Evolutionary conservation across 345 rosid species (phyloP), one percentile per base, ranked within the genome.

Genomic region (Hibiscus mutabilis): DNA sequence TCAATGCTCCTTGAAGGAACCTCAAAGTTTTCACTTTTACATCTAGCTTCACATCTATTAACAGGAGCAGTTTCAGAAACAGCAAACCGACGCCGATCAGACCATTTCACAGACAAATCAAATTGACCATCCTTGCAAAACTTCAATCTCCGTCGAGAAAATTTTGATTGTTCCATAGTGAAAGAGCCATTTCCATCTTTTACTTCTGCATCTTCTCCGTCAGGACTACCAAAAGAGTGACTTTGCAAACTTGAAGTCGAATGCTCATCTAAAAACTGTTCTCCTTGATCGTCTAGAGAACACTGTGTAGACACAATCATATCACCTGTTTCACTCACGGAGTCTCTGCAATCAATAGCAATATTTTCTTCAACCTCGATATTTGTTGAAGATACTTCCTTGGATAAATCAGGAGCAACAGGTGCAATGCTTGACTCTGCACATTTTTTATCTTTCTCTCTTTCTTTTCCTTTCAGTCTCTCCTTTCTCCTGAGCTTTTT

Each of bases 401-500:
- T 78, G 12, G 72, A 64, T 60, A 52, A 75, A 71, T 79, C 80
- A 56, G 70, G 61, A 72, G 61, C 70, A 52, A 57, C 60, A 24
- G 79, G 47, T 67, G 64, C 71, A 58, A 74, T 74, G 51, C 75
- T 80, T 33, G 74, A 72, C 72, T 77, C 82, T 2, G 75, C 79
- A 74, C 74, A 63, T 73, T 79, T 84, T 74, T 77, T 84, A 60
- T 84, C 92, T 74, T 82, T 88, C 75, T 86, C 92, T 71, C 81
- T 86, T 78, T 92, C 99, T 80, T 92, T 95, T 63, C 84, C 97
- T 78, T 88, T 94, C 78, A 94, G 70, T 71, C 94, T 90, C 87
- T 95, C 98, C 81, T 90, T 95, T 83, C 97, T 90, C 56, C 99
- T 81, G 57, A 86, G 88, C 78, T 95, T 95, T 80, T 92, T 95